Conservation (phyloP, 2,329 filamentous ascomycete species). For the Rhytidhysteron rufulum region DNA sequence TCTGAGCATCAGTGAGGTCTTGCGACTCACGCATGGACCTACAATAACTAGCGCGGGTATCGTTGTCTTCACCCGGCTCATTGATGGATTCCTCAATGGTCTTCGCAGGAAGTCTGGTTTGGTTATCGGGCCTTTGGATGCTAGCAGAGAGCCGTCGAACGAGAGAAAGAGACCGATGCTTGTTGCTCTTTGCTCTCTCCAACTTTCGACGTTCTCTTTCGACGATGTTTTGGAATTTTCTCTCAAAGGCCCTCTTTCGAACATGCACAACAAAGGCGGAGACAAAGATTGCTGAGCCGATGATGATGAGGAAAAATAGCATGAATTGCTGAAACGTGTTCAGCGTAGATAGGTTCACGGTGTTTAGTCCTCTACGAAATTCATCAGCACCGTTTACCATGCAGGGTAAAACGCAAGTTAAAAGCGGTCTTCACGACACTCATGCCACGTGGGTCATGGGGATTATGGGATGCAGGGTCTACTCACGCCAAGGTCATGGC, state of each 20-base stretch:
- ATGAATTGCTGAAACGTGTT: conserved; percentile 67
- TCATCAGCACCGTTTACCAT: conserved; percentile 4
- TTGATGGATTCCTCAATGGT: neutral
- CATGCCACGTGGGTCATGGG: neutral
- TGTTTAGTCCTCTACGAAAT: conserved; percentile 57
- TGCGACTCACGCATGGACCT: neutral
- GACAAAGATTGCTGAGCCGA: conserved; percentile 66
- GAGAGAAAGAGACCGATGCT: conserved; percentile 5
- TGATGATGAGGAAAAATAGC: conserved; percentile 61
- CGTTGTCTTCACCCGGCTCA: neutral
- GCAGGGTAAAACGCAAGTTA: neutral
- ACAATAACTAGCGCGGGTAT: neutral
- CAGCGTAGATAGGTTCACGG: conserved; percentile 59
- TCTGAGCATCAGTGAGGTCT: neutral
- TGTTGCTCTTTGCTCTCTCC: conserved; percentile 4
- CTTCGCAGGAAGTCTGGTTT: conserved; percentile 1
- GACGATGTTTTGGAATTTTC: conserved; percentile 52
- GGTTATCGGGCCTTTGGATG: conserved; percentile 5
- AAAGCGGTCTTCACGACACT: neutral
- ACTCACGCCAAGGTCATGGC: conserved; percentile 59
- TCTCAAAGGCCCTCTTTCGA: conserved; percentile 60
- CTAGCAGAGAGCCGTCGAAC: conserved; percentile 10
- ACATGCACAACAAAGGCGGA: conserved; percentile 61
- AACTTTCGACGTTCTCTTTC: conserved; percentile 31
- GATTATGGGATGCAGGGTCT: neutral